Evolutionary conservation across 2,329 filamentous ascomycete species (phyloP).

Genomic region (Berkeleyomyces rouxiae): DNA sequence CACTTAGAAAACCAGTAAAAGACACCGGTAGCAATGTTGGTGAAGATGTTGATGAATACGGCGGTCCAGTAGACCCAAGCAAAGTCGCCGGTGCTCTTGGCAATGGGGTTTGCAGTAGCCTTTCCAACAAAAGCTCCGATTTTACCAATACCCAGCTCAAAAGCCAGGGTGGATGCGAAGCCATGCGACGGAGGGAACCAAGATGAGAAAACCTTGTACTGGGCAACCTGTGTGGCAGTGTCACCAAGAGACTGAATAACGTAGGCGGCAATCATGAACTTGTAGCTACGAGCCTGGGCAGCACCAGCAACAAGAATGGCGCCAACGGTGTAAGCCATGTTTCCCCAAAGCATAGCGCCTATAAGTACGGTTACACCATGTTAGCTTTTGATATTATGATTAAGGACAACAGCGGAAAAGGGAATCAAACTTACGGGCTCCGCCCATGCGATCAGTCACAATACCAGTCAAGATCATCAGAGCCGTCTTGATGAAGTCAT

Average conservation of each 20-base stretch:
- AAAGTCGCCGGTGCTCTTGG: slow-evolving; percentile 39
- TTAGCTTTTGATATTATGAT: background rate
- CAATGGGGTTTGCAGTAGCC: slow-evolving; percentile 41
- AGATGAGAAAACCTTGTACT: slow-evolving; percentile 48
- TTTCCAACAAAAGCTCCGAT: slow-evolving; percentile 45
- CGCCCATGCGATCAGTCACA: slow-evolving; percentile 41
- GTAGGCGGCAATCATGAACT: slow-evolving; percentile 42
- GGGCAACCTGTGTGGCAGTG: slow-evolving; percentile 45
- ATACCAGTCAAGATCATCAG: slow-evolving; percentile 38
- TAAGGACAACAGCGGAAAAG: background rate
- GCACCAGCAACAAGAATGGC: slow-evolving; percentile 43
- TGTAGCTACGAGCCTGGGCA: slow-evolving; percentile 36
- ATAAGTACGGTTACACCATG: background rate
- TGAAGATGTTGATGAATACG: slow-evolving; percentile 48
- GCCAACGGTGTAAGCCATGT: slow-evolving; percentile 39
- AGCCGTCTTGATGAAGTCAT: slow-evolving; percentile 43
- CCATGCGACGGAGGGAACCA: slow-evolving; percentile 47
- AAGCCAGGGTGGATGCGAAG: slow-evolving; percentile 43
- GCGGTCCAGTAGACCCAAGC: slow-evolving; percentile 45
- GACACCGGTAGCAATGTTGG: slow-evolving; percentile 33
- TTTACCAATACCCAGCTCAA: slow-evolving; percentile 44
- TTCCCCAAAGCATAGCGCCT: slow-evolving; percentile 43
- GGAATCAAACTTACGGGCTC: slow-evolving; percentile 26
- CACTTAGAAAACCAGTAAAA: slow-evolving; percentile 41
- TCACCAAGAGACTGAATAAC: slow-evolving; percentile 42